A percentile compares a stretch with the other conserved stretches of the same genome.
Evolutionary conservation across 805 yeast genomes (phyloP).

Genomic region (Starmerella roubikii): DNA sequence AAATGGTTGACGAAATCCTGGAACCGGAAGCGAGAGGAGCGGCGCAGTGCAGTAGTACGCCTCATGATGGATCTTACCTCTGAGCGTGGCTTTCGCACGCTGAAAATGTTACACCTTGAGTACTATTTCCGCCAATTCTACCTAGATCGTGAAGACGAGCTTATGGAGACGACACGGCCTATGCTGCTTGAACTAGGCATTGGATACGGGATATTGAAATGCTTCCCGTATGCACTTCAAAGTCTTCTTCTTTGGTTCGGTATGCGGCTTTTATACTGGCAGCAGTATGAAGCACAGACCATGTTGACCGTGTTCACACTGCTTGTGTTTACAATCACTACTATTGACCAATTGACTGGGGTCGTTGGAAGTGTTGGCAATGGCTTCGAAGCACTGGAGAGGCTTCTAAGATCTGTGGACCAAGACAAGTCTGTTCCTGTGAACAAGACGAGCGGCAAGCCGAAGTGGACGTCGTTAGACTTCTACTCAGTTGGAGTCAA

Average conservation of each 20-base stretch:
- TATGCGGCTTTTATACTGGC: conserved; percentile 46
- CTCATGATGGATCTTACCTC: conserved; percentile 37
- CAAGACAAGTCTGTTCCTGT: not conserved
- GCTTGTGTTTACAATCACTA: conserved; percentile 56
- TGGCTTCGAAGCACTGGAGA: conserved; percentile 37
- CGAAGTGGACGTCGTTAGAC: conserved; percentile 7
- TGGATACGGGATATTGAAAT: conserved; percentile 46
- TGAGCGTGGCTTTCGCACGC: conserved; percentile 42
- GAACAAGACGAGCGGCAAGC: not conserved
- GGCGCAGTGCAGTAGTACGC: conserved; percentile 9
- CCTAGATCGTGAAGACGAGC: conserved; percentile 18
- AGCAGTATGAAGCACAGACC: conserved; percentile 41
- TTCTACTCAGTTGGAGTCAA: conserved; percentile 10
- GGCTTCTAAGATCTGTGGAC: conserved; percentile 10
- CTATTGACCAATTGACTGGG: conserved; percentile 43
- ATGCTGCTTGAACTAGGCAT: conserved; percentile 54
- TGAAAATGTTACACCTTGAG: conserved; percentile 43
- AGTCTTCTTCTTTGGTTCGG: conserved; percentile 72
- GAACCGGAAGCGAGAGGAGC: conserved; percentile 12
- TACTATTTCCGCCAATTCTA: conserved; percentile 30
- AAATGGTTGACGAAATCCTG: conserved; percentile 28
- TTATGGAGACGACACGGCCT: conserved; percentile 32
- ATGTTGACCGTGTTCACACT: conserved; percentile 59
- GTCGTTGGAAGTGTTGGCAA: conserved; percentile 69
- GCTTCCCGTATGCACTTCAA: conserved; percentile 48